phyloP scores from a whole-genome alignment of 805 yeast genomes.

The Ogataea naganishii region DNA sequence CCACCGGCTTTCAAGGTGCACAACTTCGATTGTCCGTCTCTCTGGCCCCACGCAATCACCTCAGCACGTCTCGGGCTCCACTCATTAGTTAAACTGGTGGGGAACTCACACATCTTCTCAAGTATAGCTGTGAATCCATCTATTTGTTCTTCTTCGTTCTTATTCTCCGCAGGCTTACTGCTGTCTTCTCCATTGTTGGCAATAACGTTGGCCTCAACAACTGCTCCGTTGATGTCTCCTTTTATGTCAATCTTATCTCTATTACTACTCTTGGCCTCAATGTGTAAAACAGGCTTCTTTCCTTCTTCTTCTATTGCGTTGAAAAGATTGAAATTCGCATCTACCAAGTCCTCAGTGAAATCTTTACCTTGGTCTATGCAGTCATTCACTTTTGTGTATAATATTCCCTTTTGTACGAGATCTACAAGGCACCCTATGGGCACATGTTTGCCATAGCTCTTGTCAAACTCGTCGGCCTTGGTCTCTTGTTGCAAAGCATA shows the following conservation, averaged over 20 bases:
- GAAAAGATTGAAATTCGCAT: slow-evolving; percentile 38
- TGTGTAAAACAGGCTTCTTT: slow-evolving; percentile 4
- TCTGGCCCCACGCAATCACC: slow-evolving; percentile 48
- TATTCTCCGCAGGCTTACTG: background rate
- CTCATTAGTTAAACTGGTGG: slow-evolving; percentile 35
- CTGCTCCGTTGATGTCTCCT: too few species aligned
- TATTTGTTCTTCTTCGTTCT: background rate
- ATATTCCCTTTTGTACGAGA: slow-evolving; percentile 78
- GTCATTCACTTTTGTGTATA: slow-evolving; percentile 61
- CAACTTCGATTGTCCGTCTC: slow-evolving; percentile 16
- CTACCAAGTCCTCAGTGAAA: slow-evolving; percentile 16
- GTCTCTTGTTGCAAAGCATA: slow-evolving; percentile 75
- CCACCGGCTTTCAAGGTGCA: slow-evolving; percentile 12
- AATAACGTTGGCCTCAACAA: slow-evolving; percentile 1
- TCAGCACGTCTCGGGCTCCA: slow-evolving; percentile 47
- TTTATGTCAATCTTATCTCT: background rate
- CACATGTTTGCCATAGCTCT: slow-evolving; percentile 37
- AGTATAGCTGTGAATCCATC: slow-evolving; percentile 28
- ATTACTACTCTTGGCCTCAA: background rate
- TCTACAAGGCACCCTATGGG: slow-evolving; percentile 79
- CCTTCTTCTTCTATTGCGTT: slow-evolving; percentile 43
- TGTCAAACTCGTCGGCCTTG: slow-evolving; percentile 48
- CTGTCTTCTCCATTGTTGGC: slow-evolving; percentile 1
- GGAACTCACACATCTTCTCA: slow-evolving; percentile 27
- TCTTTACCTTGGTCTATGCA: slow-evolving; percentile 7